Conservation (phyloP, 306 rosid genomes). For the Malus fusca region DNA sequence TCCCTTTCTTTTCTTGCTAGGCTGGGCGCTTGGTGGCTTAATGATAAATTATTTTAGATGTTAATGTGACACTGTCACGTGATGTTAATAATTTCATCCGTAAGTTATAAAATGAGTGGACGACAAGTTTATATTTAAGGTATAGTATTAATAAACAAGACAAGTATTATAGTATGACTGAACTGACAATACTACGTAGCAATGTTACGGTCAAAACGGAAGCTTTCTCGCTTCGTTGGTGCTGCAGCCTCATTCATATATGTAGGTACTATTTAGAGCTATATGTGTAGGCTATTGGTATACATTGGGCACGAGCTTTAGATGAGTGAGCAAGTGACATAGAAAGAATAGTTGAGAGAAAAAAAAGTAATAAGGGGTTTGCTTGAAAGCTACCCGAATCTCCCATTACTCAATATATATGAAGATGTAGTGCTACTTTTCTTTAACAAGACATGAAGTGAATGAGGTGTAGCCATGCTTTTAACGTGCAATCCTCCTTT, state of each 20-base stretch:
- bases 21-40: neutral
- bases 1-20: slow-evolving; percentile 44
- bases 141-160: too few relatives aligned
- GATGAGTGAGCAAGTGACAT: neutral
- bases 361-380: slow-evolving; percentile 10
- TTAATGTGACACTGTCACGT: neutral
- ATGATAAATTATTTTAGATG: neutral
- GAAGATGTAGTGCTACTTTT: slow-evolving; percentile 17
- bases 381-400: slow-evolving; percentile 39
- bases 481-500: slow-evolving; percentile 44
- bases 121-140: neutral
- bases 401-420: slow-evolving; percentile 18
- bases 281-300: neutral
- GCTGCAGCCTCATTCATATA: neutral
- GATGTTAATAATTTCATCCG: too few relatives aligned
- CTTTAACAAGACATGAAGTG: slow-evolving; percentile 25
- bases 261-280: neutral
- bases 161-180: too few relatives aligned
- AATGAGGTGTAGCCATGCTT: slow-evolving; percentile 37
- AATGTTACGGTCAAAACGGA: neutral
- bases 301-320: slow-evolving; percentile 5
- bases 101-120: too few relatives aligned
- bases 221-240: neutral
- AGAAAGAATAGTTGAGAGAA: neutral
- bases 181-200: neutral